These are phyloP conservation scores for Eimeria acervulina DNA, from an alignment of 169 alveolate genomes.

Conservation along the genomic window DNA sequence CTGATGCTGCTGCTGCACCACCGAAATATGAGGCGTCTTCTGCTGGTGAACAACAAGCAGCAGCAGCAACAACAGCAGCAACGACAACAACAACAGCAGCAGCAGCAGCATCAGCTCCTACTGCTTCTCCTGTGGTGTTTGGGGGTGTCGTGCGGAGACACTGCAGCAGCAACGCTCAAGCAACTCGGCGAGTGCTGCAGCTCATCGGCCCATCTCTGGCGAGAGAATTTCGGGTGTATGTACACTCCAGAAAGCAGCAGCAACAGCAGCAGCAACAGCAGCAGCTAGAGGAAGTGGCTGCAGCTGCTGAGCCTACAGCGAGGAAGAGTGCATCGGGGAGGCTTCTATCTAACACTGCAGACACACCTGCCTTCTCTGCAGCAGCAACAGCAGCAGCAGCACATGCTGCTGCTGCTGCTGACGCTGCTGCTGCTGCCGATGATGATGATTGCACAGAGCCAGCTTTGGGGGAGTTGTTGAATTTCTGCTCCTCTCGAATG, in stretches of 20 bases:
- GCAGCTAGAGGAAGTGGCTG: neutral
- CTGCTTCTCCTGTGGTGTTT: conserved; percentile 55
- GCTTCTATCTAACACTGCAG: neutral
- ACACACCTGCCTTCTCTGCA: neutral
- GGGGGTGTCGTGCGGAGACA: conserved; percentile 78
- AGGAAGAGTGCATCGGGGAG: neutral
- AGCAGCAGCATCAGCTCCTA: conserved; percentile 21
- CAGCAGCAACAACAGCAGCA: conserved; percentile 4
- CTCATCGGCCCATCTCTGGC: conserved; percentile 64
- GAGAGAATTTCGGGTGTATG: conserved; percentile 14
- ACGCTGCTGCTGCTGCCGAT: neutral
- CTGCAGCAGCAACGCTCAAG: conserved; percentile 77
- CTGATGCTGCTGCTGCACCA: neutral
- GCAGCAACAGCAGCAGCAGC: neutral
- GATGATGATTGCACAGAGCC: conserved; percentile 34
- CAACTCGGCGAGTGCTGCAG: conserved; percentile 4
- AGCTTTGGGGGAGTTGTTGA: conserved; percentile 18
- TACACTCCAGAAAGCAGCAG: conserved; percentile 67
- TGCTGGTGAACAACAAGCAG: neutral
- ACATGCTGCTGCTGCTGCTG: neutral
- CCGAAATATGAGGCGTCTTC: neutral
- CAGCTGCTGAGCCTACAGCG: neutral
- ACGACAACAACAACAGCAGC: neutral
- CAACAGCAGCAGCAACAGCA: conserved; percentile 74
- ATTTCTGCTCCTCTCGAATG: conserved; percentile 53